These are phyloP conservation scores for Trichaptum fuscoviolaceum DNA, from an alignment of 768 basidiomycete species.

Conservation along the genomic window DNA sequence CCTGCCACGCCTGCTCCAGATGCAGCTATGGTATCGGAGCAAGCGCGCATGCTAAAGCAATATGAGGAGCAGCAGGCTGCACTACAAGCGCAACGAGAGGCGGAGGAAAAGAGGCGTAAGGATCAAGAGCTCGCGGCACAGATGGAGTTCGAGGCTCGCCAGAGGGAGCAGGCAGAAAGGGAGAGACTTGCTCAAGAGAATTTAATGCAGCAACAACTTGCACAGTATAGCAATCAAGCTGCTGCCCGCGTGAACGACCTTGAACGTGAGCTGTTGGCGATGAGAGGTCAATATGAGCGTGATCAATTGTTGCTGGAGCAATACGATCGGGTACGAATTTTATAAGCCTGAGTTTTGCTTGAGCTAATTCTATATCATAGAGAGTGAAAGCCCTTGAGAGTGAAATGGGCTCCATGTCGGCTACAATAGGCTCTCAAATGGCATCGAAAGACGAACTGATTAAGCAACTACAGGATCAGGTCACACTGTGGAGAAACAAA, in stretches of 20 bases:
- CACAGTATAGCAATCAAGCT: slow-evolving; percentile 74
- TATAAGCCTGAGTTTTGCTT: slow-evolving; percentile 7
- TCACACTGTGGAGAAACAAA: slow-evolving; percentile 95
- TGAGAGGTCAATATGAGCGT: slow-evolving; percentile 96
- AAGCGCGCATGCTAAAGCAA: slow-evolving; percentile 90
- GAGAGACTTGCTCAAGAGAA: slow-evolving; percentile 89
- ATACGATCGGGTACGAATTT: slow-evolving; percentile 77
- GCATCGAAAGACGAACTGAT: slow-evolving; percentile 92
- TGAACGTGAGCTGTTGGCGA: slow-evolving; percentile 83
- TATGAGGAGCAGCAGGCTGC: slow-evolving; percentile 95
- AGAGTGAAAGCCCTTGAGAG: slow-evolving; percentile 94
- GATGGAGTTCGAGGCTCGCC: slow-evolving; percentile 85
- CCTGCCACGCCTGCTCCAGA: slow-evolving; percentile 68
- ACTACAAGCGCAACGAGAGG: slow-evolving; percentile 72
- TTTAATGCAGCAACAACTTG: slow-evolving; percentile 75
- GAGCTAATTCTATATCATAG: slow-evolving; percentile 33
- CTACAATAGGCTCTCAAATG: slow-evolving; percentile 82
- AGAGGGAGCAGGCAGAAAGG: slow-evolving; percentile 80
- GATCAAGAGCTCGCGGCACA: slow-evolving; percentile 78
- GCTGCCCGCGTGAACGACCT: slow-evolving; percentile 74
- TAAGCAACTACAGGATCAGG: slow-evolving; percentile 93
- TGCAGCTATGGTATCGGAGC: slow-evolving; percentile 74
- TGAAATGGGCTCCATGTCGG: slow-evolving; percentile 69
- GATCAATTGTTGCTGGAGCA: slow-evolving; percentile 98
- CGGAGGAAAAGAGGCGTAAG: slow-evolving; percentile 74